Conservation (phyloP, 306 rosid genomes). For the Argentina anserina region DNA sequence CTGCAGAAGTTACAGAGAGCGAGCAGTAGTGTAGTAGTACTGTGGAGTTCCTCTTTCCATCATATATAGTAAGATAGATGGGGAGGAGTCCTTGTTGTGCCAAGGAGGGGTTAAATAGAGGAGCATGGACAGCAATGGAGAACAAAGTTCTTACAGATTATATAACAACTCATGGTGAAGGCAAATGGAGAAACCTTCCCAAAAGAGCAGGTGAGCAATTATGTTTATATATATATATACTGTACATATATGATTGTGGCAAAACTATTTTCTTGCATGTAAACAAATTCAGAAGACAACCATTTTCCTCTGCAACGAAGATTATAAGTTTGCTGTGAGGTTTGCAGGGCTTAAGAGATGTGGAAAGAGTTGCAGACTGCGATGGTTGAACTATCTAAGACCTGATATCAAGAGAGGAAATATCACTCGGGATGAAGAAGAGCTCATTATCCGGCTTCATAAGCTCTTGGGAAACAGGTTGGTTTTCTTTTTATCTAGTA, state of each 20-base stretch:
- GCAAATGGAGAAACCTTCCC: constrained; percentile 53
- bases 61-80: constrained; percentile 17
- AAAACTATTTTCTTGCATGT: background rate
- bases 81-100: constrained; percentile 50
- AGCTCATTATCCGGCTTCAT: constrained; percentile 49
- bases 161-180: constrained; percentile 40
- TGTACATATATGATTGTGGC: background rate
- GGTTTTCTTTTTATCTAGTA: background rate
- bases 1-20: background rate
- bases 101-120: constrained; percentile 39
- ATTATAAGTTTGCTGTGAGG: background rate
- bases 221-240: too few species aligned
- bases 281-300: background rate
- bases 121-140: constrained; percentile 49
- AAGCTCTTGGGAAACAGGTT: constrained; percentile 48
- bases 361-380: constrained; percentile 45
- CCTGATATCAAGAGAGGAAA: constrained; percentile 53
- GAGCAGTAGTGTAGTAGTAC: background rate
- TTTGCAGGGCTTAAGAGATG: constrained; percentile 42
- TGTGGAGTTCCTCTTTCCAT: background rate
- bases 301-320: background rate
- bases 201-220: constrained; percentile 36
- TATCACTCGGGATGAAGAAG: constrained; percentile 43
- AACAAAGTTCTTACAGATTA: constrained; percentile 32
- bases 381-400: constrained; percentile 46